Conservation (phyloP, 192 early-diverging fungal genomes). For the Obelidium mucronatum region DNA sequence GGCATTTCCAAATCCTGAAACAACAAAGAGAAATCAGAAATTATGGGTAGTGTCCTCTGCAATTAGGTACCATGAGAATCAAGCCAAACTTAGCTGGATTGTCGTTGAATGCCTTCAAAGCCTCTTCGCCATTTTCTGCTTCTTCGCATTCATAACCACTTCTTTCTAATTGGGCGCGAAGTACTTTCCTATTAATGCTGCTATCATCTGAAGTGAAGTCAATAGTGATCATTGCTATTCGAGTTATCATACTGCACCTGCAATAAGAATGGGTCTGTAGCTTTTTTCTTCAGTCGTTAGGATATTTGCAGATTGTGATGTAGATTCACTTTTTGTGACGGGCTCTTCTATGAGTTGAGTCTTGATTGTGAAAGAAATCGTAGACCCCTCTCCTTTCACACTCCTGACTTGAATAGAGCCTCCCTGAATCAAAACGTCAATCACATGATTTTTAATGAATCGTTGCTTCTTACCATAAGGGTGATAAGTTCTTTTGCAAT, state of each 20-base stretch:
- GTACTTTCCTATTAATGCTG: neutral
- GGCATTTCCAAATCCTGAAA: conserved; percentile 18
- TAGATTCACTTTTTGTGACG: neutral
- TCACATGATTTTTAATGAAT: neutral
- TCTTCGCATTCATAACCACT: neutral
- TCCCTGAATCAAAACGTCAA: conserved; percentile 45
- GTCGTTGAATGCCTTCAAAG: neutral
- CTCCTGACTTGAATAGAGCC: conserved; percentile 52
- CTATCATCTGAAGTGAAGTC: conserved; percentile 1
- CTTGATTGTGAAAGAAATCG: conserved; percentile 52
- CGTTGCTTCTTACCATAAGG: conserved; percentile 27
- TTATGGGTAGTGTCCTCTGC: neutral
- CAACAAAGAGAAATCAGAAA: conserved; percentile 1
- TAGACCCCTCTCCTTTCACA: conserved; percentile 53
- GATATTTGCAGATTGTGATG: too few relatives aligned
- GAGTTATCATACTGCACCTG: neutral
- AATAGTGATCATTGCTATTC: neutral
- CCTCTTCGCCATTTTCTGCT: neutral
- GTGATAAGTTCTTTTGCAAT: conserved; percentile 50
- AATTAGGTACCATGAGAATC: conserved; percentile 11
- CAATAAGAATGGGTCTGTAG: neutral
- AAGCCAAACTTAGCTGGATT: neutral
- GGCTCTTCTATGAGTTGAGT: neutral
- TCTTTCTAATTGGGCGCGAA: neutral
- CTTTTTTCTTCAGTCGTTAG: too few relatives aligned